Evolutionary conservation across 768 basidiomycete genomes (phyloP), one percentile per base, ranked within the genome.

Genomic region (Polyporus arcularius): DNA sequence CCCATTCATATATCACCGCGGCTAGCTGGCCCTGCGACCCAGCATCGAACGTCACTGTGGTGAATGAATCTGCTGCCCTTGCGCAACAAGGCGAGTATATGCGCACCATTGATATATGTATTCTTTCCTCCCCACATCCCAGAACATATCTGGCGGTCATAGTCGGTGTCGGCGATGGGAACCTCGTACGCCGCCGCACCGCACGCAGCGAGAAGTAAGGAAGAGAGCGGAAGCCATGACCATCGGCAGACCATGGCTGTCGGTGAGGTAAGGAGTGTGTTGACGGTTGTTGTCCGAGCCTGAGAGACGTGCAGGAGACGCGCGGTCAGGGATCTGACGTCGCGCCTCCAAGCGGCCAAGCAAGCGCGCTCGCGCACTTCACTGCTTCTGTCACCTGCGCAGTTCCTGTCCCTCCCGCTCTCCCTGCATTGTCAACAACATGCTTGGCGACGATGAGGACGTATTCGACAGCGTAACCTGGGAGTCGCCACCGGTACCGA

Each of bases 1-100:
- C 72, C 96, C 96, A 99, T 76, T 98, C 96, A 70, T 98, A 99
- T 26, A 99, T 86, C 55, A 96, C 90, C 82, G 97, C 87, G 30
- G 96, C 93, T 18, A 97, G 78, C 74, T 96, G 92, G 40, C 96
- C 96, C 67, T 87, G 79, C 3, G 94, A 94, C 5, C 80, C 68
- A 16, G 78, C 71, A 66, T 92, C 86, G 76, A 98, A 98, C 4
- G 87, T 86, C 61, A 96, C 88, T 90, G 61, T 21, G 65, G 57
- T 26, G 49, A 47, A 50, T 72, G 65, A 73, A 67, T 43, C 58
- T 28, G 46, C n/a, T 18, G 63, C 57, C 48, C 30, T 52, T 32
- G 18, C 43, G 30, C 21, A 49, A 7, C 11, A 8, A 40, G 9
- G n/a, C 26, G 59, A 42, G 54, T 35, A 61, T 43, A 65, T 14